Conservation (phyloP, 805 yeast species). For the Yarrowia alimentaria region DNA sequence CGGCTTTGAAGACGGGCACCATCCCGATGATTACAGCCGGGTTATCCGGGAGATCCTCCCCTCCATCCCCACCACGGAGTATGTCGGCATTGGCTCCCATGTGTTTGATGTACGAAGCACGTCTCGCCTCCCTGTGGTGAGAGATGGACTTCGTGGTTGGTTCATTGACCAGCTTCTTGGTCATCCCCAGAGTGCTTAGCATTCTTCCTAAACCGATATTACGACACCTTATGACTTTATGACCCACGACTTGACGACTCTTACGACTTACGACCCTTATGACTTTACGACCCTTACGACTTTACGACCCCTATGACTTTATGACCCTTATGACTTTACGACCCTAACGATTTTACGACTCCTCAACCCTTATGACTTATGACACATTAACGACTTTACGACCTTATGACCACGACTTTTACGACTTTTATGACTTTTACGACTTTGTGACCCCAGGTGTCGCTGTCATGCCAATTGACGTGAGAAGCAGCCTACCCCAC, state of each 20-base stretch:
- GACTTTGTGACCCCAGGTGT: background rate
- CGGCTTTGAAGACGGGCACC: conserved; percentile 27
- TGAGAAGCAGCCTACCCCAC: too few relatives aligned
- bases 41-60: conserved; percentile 31
- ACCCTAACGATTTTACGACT: background rate
- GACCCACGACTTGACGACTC: background rate
- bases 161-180: conserved; percentile 1
- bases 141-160: conserved; percentile 24
- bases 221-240: background rate
- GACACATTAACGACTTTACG: conserved; percentile 3
- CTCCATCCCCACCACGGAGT: conserved; percentile 31
- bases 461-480: too few relatives aligned
- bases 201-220: too few relatives aligned
- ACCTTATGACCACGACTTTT: conserved; percentile 2
- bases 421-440: background rate
- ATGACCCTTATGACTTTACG: conserved; percentile 3
- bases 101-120: conserved; percentile 16
- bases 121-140: background rate
- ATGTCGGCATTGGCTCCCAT: conserved; percentile 17
- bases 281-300: background rate
- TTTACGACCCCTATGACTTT: background rate
- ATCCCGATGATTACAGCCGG: conserved; percentile 30
- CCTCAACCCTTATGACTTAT: background rate
- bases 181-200: too few relatives aligned
- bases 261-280: conserved; percentile 5